phyloP scores from a whole-genome alignment of 2,329 filamentous ascomycete genomes.

The Harringtonia lauricola region DNA sequence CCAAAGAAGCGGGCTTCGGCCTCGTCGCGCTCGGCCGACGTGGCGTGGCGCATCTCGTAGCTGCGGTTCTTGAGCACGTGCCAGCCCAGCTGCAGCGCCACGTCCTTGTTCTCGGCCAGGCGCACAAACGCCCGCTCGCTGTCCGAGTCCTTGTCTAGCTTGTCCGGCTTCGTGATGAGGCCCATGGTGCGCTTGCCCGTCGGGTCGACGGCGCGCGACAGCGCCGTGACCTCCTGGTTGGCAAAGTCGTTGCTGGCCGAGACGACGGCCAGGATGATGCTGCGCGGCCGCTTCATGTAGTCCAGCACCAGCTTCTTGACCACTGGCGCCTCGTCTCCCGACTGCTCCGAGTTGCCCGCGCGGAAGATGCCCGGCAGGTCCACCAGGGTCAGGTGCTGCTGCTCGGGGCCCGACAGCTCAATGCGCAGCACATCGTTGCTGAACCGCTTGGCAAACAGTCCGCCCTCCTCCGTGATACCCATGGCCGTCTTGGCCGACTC shows the following conservation, averaged over 20 bases:
- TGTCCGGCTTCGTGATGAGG: conserved; percentile 47
- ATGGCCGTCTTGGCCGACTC: conserved; percentile 33
- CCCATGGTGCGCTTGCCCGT: conserved; percentile 34
- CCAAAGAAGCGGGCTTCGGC: conserved; percentile 31
- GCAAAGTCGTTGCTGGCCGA: conserved; percentile 45
- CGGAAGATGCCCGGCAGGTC: conserved; percentile 47
- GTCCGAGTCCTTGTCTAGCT: conserved; percentile 22
- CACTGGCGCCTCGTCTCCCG: conserved; percentile 28
- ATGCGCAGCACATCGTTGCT: conserved; percentile 35
- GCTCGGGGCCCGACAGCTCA: conserved; percentile 33
- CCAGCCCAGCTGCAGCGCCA: conserved; percentile 37
- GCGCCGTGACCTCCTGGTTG: conserved; percentile 44
- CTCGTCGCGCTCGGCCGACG: conserved; percentile 28
- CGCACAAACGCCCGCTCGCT: conserved; percentile 27
- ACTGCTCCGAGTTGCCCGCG: conserved; percentile 32
- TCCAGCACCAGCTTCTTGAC: conserved; percentile 35
- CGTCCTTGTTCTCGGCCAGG: conserved; percentile 33
- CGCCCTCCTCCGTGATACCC: conserved; percentile 25
- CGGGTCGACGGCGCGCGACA: conserved; percentile 27
- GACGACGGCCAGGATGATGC: conserved; percentile 49
- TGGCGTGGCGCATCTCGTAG: conserved; percentile 21
- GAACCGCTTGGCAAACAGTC: conserved; percentile 21
- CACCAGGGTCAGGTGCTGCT: conserved; percentile 44
- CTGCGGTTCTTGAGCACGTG: conserved; percentile 27
- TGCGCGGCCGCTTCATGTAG: conserved; percentile 46